Evolutionary conservation across 129 eudicot species (phyloP).

Genomic region (Deinandra increscens): DNA sequence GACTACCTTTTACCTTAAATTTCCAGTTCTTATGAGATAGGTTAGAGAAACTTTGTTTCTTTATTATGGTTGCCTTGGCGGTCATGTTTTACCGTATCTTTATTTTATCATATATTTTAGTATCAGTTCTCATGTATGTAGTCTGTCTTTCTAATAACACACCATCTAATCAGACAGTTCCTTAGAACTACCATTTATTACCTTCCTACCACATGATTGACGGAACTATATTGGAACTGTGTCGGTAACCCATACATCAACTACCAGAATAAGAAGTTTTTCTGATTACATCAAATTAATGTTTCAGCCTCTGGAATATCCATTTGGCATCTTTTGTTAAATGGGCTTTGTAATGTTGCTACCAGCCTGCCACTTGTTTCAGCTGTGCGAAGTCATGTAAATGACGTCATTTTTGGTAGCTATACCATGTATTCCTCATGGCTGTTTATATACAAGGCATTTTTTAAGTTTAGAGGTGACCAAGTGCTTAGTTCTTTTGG

Average conservation of each 20-base stretch:
- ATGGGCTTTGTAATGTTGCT: neutral
- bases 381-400: constrained; percentile 12
- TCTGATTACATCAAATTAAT: constrained; percentile 3
- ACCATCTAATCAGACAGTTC: neutral
- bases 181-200: constrained; percentile 4
- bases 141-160: neutral
- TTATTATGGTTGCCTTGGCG: neutral
- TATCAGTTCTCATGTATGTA: neutral
- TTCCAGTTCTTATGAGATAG: neutral
- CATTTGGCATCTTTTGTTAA: neutral
- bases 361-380: constrained; percentile 3
- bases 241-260: neutral
- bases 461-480: constrained; percentile 10
- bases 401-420: neutral
- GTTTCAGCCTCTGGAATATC: constrained; percentile 6
- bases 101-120: neutral
- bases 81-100: neutral
- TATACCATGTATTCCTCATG: constrained; percentile 6
- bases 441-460: constrained; percentile 11
- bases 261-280: neutral
- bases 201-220: constrained; percentile 6
- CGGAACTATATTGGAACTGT: neutral
- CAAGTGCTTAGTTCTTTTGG: neutral
- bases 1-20: too few species aligned
- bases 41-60: neutral